Conservation (phyloP, 345 rosid genomes). For the Hypericum androsaemum region DNA sequence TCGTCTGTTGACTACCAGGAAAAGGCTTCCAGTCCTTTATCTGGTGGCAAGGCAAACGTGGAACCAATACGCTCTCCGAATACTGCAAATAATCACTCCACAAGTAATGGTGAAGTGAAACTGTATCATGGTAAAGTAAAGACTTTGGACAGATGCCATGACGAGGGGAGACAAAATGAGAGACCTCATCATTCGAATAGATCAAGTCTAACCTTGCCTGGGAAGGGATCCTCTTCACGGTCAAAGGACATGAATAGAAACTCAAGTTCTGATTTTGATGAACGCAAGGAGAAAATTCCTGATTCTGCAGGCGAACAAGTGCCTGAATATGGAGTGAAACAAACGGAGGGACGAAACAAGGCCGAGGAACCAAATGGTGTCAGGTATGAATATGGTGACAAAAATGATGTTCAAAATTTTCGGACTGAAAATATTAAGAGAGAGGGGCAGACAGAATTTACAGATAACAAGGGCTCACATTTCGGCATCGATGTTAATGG, state of each 20-base stretch:
- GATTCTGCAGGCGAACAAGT: constrained; percentile 28
- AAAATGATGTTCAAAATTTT: constrained; percentile 33
- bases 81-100: constrained; percentile 19
- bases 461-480: constrained; percentile 31
- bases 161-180: constrained; percentile 37
- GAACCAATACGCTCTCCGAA: constrained; percentile 34
- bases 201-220: constrained; percentile 42
- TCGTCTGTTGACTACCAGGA: constrained; percentile 40
- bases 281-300: constrained; percentile 17
- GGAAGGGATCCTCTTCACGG: constrained; percentile 53
- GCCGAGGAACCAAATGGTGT: constrained; percentile 27
- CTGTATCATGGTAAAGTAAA: constrained; percentile 21
- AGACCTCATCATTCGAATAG: constrained; percentile 33
- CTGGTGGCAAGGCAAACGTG: constrained; percentile 38
- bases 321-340: constrained; percentile 29
- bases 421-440: constrained; percentile 33
- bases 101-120: constrained; percentile 29
- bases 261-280: constrained; percentile 21
- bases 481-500: constrained; percentile 29
- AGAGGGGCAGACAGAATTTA: constrained; percentile 22
- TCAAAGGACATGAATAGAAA: constrained; percentile 53
- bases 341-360: constrained; percentile 33
- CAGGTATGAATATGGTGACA: constrained; percentile 29
- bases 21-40: constrained; percentile 22
- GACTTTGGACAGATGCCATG: constrained; percentile 20